Base-by-base conservation (phyloP, 805 yeast species). In the Saccharomycopsis fodiens region DNA sequence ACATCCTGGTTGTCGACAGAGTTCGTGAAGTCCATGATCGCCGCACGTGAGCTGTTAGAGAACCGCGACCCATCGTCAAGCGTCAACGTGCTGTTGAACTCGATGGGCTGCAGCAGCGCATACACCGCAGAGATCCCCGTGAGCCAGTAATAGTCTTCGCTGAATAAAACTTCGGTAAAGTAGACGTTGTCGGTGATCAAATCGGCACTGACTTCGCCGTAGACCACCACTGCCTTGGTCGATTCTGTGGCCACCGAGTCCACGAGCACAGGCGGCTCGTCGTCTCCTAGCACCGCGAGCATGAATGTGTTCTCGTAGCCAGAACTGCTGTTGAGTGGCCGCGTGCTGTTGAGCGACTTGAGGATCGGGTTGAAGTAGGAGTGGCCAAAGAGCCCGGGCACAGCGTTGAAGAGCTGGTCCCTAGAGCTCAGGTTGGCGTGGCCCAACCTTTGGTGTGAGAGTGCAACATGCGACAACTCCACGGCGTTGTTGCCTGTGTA, bases 311-410 rank as follows among this genome's bases (percentile, higher is more conserved):
- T 39, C 4, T 16, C 19, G 34, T 43, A 35, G 15, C n/a, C 12
- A 13, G 10, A 25, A 10, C 10, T 7, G 29, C 10, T 7, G 29
- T 25, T 25, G 29, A 10, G 10, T 10, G 29, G 29, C 29, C 6
- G 32, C 6, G 41, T 27, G 20, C 46, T 6, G 17, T 46, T 46
- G 15, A 46, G 21, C 8, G 17, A n/a, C n/a, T 25, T 30, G 19
- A 46, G 40, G 10, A 46, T 34, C 6, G 42, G 47, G 21, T 46
- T 46, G 21, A 30, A 42, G 39, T 42, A 46, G 3, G 50, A 46
- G 17, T 44, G 48, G 12, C 50, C 50, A 42, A 46, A 46, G 21
- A 46, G 35, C 12, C 50, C 50, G 30, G 32, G 40, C 4, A 45
- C 8, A 13, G 37, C 7, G 8, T 17, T 16, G 13, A 27, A n/a